Evolutionary conservation across 2,329 filamentous ascomycete genomes (phyloP).

Genomic region (Tricladium varicosporioides): DNA sequence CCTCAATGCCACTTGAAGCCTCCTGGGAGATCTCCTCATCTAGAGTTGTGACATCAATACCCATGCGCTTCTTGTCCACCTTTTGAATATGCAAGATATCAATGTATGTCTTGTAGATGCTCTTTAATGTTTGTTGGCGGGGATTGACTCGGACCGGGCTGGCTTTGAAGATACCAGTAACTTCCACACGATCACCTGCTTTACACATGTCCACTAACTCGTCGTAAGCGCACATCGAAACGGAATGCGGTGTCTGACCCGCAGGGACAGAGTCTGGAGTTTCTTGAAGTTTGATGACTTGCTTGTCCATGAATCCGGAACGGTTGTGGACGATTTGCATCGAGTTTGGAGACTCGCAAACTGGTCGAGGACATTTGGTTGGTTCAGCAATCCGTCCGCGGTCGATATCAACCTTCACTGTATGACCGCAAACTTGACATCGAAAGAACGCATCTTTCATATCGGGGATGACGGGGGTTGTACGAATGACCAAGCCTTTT

Average conservation of each 20-base stretch:
- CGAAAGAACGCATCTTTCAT: slow-evolving; percentile 99
- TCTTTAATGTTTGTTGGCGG: slow-evolving; percentile 86
- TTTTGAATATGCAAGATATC: slow-evolving; percentile 96
- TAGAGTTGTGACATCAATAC: slow-evolving; percentile 84
- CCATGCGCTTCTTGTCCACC: slow-evolving; percentile 91
- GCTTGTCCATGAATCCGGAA: slow-evolving; percentile 92
- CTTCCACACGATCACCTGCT: slow-evolving; percentile 90
- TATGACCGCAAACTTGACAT: slow-evolving; percentile 90
- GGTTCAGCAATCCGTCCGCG: slow-evolving; percentile 95
- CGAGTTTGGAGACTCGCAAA: slow-evolving; percentile 84
- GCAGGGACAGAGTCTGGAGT: slow-evolving; percentile 93
- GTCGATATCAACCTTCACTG: slow-evolving; percentile 86
- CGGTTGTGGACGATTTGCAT: slow-evolving; percentile 99
- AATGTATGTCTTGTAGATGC: slow-evolving; percentile 96
- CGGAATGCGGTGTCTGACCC: slow-evolving; percentile 94
- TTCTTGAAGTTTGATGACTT: slow-evolving; percentile 97
- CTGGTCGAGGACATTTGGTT: slow-evolving; percentile 78
- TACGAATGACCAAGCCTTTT: slow-evolving; percentile 93
- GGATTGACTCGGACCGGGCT: slow-evolving; percentile 93
- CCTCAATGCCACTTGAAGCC: slow-evolving; percentile 69
- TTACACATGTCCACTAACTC: slow-evolving; percentile 98
- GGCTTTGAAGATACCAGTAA: slow-evolving; percentile 95
- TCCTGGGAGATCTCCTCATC: slow-evolving; percentile 67
- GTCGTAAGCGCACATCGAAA: slow-evolving; percentile 94
- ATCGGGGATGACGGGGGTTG: slow-evolving; percentile 94